These are phyloP conservation scores for Trichomonas tenax DNA, from an alignment of 208 protist genomes.

Conservation along the genomic window DNA sequence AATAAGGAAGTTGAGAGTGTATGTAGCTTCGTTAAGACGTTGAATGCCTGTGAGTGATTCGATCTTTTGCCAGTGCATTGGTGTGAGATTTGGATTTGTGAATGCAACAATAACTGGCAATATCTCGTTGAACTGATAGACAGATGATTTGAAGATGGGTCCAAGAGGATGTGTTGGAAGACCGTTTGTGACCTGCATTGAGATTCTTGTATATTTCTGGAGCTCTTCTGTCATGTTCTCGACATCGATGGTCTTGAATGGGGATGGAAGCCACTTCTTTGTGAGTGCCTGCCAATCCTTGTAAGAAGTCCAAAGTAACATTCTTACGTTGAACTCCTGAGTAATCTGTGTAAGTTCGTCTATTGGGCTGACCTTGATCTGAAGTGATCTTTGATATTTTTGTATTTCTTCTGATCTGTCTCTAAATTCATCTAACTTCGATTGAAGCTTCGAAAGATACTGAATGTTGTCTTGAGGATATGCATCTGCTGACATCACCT, in stretches of 20 bases:
- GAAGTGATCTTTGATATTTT: neutral
- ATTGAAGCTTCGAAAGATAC: neutral
- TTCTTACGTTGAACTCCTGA: neutral
- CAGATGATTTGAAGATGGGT: constrained; percentile 23
- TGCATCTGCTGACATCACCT: neutral
- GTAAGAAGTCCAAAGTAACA: neutral
- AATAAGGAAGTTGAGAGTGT: neutral
- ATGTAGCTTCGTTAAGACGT: neutral
- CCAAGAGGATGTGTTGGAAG: neutral
- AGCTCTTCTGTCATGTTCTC: neutral
- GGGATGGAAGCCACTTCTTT: neutral
- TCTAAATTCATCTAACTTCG: neutral
- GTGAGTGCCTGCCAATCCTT: neutral
- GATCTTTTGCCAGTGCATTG: constrained; percentile 26
- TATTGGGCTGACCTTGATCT: neutral
- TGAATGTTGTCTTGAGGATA: neutral
- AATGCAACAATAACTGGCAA: constrained; percentile 28
- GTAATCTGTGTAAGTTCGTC: neutral
- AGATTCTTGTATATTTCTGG: neutral
- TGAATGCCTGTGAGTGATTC: constrained; percentile 4
- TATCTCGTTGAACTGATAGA: constrained; percentile 10
- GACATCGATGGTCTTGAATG: constrained; percentile 5
- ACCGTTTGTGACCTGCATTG: neutral
- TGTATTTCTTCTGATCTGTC: constrained; percentile 8
- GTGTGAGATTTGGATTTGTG: neutral